Conservation (phyloP, 768 basidiomycete species). For the Atractiella rhizophila region DNA sequence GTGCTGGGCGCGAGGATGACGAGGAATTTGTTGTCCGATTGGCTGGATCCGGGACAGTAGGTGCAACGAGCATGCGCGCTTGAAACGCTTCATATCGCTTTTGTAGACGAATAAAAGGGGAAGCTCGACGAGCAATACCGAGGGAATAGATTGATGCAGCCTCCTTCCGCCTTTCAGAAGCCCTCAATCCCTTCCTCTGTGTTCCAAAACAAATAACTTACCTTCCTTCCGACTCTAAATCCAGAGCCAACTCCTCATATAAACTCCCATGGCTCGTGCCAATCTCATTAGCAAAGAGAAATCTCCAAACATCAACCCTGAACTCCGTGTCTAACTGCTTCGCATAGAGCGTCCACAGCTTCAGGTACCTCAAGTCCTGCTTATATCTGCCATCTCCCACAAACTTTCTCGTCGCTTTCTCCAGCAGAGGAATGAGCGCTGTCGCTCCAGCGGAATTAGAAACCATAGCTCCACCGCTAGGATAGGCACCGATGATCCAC, state of each 20-base stretch:
- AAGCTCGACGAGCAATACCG: slow-evolving; percentile 55
- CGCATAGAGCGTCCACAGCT: slow-evolving; percentile 73
- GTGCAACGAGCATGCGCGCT: slow-evolving; percentile 28
- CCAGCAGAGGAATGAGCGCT: slow-evolving; percentile 48
- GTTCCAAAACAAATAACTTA: slow-evolving; percentile 24
- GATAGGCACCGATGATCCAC: slow-evolving; percentile 70
- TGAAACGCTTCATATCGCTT: slow-evolving; percentile 57
- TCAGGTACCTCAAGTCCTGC: slow-evolving; percentile 67
- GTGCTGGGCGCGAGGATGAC: neutral
- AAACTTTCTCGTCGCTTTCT: slow-evolving; percentile 59
- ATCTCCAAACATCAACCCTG: slow-evolving; percentile 58
- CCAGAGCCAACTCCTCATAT: slow-evolving; percentile 72
- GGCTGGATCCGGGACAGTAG: slow-evolving; percentile 13
- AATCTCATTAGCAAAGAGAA: slow-evolving; percentile 71
- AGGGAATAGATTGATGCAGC: slow-evolving; percentile 58
- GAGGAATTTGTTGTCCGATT: neutral
- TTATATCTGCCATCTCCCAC: slow-evolving; percentile 52
- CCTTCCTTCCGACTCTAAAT: slow-evolving; percentile 53
- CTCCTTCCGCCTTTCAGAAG: slow-evolving; percentile 33
- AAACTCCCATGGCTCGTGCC: slow-evolving; percentile 51
- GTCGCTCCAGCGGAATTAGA: slow-evolving; percentile 42
- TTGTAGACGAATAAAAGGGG: slow-evolving; percentile 63
- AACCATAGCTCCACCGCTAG: too few species aligned
- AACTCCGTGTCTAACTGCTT: slow-evolving; percentile 46
- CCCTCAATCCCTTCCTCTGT: neutral